A percentile compares a stretch with the other conserved stretches of the same genome.
Evolutionary conservation across 208 protist species (phyloP).

Genomic region (Tetramitus jugosus): DNA sequence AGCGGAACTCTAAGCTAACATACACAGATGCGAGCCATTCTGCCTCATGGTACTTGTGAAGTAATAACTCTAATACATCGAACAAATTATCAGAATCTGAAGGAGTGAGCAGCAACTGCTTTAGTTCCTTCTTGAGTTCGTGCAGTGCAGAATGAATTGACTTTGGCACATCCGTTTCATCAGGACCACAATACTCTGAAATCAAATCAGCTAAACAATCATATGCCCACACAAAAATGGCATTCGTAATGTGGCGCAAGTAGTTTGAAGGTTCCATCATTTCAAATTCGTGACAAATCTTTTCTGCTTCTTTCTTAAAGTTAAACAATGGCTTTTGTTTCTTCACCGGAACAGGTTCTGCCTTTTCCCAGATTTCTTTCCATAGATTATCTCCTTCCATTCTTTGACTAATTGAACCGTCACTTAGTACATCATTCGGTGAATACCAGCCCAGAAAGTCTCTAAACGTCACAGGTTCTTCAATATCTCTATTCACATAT

Average conservation of each 20-base stretch:
- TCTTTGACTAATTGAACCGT: not conserved
- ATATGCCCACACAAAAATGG: not conserved
- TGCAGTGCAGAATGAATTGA: not conserved
- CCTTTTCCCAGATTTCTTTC: slow-evolving; percentile 1
- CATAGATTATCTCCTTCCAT: slow-evolving; percentile 1
- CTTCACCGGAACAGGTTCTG: not conserved
- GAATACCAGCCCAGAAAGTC: slow-evolving; percentile 17
- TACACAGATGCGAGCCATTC: not conserved
- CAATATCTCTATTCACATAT: not conserved
- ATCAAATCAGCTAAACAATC: too few species aligned
- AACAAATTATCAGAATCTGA: not conserved
- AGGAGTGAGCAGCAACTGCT: not conserved
- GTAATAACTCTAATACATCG: not conserved
- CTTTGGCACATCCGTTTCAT: not conserved
- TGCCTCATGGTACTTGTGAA: not conserved
- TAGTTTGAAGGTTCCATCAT: not conserved
- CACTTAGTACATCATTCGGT: not conserved
- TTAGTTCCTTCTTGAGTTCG: not conserved
- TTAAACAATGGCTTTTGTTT: slow-evolving; percentile 15
- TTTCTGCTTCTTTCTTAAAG: not conserved
- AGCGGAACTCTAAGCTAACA: not conserved
- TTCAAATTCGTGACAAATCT: not conserved
- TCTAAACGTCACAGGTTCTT: not conserved
- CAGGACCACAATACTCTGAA: not conserved
- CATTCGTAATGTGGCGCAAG: not conserved